A percentile compares a stretch with the other conserved stretches of the same genome.
These are phyloP conservation scores for Populus deltoides DNA, from an alignment of 345 rosid species.

Conservation along the genomic window DNA sequence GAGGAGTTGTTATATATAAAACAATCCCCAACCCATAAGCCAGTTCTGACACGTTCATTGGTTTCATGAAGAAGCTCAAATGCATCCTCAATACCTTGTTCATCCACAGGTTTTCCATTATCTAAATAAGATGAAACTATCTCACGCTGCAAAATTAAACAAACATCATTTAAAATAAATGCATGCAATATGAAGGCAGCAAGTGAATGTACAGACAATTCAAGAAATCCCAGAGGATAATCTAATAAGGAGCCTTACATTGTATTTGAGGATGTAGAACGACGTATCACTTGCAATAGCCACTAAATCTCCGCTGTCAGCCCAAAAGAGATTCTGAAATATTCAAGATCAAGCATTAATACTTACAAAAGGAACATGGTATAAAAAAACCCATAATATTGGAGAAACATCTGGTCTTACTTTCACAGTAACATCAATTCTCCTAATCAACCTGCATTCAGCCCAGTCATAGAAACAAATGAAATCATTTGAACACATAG, in stretches of 20 bases:
- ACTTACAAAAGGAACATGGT: neutral
- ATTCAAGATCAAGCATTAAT: conserved; percentile 16
- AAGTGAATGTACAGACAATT: neutral
- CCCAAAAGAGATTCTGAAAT: conserved; percentile 94
- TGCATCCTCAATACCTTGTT: conserved; percentile 98
- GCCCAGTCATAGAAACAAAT: conserved; percentile 99
- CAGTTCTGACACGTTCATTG: conserved; percentile 98
- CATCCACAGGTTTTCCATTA: conserved; percentile 86
- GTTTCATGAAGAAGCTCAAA: conserved; percentile 98
- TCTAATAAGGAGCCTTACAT: conserved; percentile 46
- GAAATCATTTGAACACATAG: conserved; percentile 96
- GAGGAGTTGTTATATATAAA: conserved; percentile 96
- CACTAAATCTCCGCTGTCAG: conserved; percentile 97
- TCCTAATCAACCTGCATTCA: conserved; percentile 94
- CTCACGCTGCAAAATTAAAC: conserved; percentile 69
- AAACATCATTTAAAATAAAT: conserved; percentile 10
- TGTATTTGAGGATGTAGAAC: conserved; percentile 92
- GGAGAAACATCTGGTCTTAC: conserved; percentile 45
- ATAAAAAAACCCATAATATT: neutral
- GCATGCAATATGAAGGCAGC: neutral
- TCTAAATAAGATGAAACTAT: conserved; percentile 81
- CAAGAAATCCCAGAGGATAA: conserved; percentile 9
- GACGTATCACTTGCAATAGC: conserved; percentile 95
- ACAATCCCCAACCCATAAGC: conserved; percentile 99
- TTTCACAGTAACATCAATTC: conserved; percentile 96